These are phyloP conservation scores for Saccharomycopsis hybrid DNA, from an alignment of 1,139 yeast species.

Conservation along the genomic window DNA sequence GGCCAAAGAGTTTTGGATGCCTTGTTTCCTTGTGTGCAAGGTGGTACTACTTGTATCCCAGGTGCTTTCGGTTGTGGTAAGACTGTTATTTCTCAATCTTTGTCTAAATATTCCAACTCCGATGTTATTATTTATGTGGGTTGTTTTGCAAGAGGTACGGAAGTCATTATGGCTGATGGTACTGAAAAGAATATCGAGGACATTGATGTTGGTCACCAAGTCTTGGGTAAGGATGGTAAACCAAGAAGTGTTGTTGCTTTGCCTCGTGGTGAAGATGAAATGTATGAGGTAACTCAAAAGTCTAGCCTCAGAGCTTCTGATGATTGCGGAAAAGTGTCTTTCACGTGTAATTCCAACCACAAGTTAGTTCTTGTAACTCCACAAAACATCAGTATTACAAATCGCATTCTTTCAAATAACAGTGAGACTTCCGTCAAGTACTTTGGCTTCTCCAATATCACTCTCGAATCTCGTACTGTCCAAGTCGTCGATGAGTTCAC, in stretches of 20 bases:
- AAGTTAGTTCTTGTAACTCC: conserved; percentile 30
- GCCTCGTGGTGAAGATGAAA: conserved; percentile 37
- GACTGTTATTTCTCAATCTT: conserved; percentile 95
- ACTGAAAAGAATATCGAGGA: conserved; percentile 31
- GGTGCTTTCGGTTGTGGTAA: conserved; percentile 99
- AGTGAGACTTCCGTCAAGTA: conserved; percentile 26
- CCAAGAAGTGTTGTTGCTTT: conserved; percentile 36
- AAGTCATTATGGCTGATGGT: conserved; percentile 40
- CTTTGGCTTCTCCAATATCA: conserved; percentile 22
- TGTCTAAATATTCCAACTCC: conserved; percentile 95
- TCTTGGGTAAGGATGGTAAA: conserved; percentile 39
- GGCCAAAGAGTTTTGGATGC: conserved; percentile 99
- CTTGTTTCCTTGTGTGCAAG: conserved; percentile 98
- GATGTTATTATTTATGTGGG: conserved; percentile 94
- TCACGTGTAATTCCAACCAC: conserved; percentile 33
- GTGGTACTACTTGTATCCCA: conserved; percentile 99
- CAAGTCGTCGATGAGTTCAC: conserved; percentile 24
- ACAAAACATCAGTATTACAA: conserved; percentile 24
- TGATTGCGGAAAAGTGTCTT: conserved; percentile 26
- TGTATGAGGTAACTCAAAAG: conserved; percentile 30
- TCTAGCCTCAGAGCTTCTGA: conserved; percentile 22
- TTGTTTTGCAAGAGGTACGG: conserved; percentile 38
- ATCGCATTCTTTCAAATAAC: conserved; percentile 21
- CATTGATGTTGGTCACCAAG: conserved; percentile 34
- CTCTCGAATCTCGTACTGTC: conserved; percentile 5